A percentile compares a stretch with the other conserved stretches of the same genome.
Evolutionary conservation across 257 asterid species (phyloP).

Genomic region (Penstemon barbatus): DNA sequence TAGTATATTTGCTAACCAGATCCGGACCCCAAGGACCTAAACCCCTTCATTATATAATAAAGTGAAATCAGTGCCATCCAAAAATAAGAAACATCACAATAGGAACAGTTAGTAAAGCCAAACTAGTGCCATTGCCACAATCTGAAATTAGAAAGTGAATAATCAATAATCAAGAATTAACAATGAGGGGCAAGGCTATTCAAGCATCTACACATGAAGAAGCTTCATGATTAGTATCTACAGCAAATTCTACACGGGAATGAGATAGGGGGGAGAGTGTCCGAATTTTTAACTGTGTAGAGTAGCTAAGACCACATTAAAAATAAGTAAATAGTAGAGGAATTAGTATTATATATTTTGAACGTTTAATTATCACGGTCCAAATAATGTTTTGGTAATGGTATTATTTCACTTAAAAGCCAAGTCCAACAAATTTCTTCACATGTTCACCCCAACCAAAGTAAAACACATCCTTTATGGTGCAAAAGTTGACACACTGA

Average conservation of each 20-base stretch:
- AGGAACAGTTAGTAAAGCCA: neutral
- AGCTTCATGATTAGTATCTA: neutral
- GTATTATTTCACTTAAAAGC: no score
- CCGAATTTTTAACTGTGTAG: neutral
- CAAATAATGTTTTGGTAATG: no score
- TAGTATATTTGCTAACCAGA: conserved; percentile 67
- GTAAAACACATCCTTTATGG: neutral
- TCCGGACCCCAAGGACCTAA: conserved; percentile 86
- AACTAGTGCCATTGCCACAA: neutral
- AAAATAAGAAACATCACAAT: conserved; percentile 8
- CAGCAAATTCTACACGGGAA: neutral
- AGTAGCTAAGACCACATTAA: no score
- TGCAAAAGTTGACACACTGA: neutral
- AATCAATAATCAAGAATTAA: neutral
- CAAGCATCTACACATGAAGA: neutral
- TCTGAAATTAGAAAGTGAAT: neutral
- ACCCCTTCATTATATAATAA: conserved; percentile 49
- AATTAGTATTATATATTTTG: no score
- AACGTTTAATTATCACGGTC: no score
- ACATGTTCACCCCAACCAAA: no score
- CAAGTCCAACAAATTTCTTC: no score
- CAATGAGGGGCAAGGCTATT: neutral
- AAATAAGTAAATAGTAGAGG: no score
- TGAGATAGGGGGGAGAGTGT: neutral
- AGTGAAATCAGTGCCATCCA: neutral